A percentile compares a stretch with the other conserved stretches of the same genome.
Conservation (phyloP, 306 rosid genomes). For the Inga oerstediana region DNA sequence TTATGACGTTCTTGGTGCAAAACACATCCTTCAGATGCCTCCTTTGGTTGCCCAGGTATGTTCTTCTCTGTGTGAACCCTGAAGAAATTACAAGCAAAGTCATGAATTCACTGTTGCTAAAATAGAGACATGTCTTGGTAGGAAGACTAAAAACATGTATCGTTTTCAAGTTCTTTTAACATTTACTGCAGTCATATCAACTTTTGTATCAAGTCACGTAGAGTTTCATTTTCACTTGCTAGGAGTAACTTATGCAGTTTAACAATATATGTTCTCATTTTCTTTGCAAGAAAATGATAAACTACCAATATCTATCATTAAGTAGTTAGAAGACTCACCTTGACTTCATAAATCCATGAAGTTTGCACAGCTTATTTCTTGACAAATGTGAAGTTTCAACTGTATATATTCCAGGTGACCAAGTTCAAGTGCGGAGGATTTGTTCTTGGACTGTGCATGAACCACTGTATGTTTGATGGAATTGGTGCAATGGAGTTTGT, state of each 20-base stretch:
- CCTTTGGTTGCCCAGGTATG: constrained; percentile 85
- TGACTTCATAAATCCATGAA: background rate
- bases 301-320: background rate
- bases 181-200: background rate
- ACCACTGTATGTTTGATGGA: constrained; percentile 92
- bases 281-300: background rate
- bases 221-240: background rate
- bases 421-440: constrained; percentile 92
- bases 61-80: constrained; percentile 31
- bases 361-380: background rate
- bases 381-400: constrained; percentile 18
- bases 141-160: background rate
- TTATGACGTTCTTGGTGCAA: constrained; percentile 84
- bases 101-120: background rate
- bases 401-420: constrained; percentile 62
- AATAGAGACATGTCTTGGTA: background rate
- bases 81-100: constrained; percentile 36
- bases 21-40: constrained; percentile 84
- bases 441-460: constrained; percentile 75
- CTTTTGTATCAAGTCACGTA: background rate
- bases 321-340: background rate
- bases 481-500: constrained; percentile 85
- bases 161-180: background rate
- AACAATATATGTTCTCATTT: no score
- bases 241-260: background rate